These are phyloP conservation scores for Calonectria honghensis DNA, from an alignment of 2,329 filamentous ascomycete species.

Conservation along the genomic window DNA sequence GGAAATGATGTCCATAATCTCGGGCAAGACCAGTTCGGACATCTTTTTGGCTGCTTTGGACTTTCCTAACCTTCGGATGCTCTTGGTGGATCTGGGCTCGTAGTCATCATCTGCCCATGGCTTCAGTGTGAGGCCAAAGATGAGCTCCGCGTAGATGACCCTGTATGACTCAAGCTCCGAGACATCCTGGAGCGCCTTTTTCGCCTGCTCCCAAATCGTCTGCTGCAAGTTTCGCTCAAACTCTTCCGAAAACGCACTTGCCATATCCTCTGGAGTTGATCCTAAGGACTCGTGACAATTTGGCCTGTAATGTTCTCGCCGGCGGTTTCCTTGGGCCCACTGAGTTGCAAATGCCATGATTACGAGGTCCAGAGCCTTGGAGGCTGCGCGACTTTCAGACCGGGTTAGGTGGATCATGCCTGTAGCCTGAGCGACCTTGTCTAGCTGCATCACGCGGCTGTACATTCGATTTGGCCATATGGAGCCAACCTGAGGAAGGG, in stretches of 20 bases:
- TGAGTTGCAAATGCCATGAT: constrained; percentile 73
- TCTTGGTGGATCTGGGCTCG: background rate
- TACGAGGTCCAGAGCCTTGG: constrained; percentile 65
- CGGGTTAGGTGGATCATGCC: constrained; percentile 62
- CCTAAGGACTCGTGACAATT: constrained; percentile 3
- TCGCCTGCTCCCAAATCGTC: constrained; percentile 61
- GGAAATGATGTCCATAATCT: constrained; percentile 46
- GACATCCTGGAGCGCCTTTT: constrained; percentile 58
- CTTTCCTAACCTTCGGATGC: background rate
- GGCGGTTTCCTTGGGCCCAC: constrained; percentile 64
- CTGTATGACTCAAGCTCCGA: constrained; percentile 61
- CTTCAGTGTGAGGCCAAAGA: constrained; percentile 62
- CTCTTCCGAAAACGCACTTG: constrained; percentile 53
- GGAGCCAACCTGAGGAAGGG: constrained; percentile 60
- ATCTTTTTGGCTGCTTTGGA: background rate
- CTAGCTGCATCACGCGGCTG: constrained; percentile 67
- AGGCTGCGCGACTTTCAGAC: constrained; percentile 62
- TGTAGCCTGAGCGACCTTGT: constrained; percentile 62
- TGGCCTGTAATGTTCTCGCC: constrained; percentile 28
- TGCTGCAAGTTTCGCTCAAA: constrained; percentile 61
- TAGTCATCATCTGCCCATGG: constrained; percentile 43
- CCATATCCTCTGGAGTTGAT: constrained; percentile 24
- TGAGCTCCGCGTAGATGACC: constrained; percentile 62
- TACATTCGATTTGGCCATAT: constrained; percentile 69
- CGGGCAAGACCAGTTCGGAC: constrained; percentile 30